A percentile compares a stretch with the other conserved stretches of the same genome.
phyloP scores from a whole-genome alignment of 2,329 filamentous ascomycete genomes.

The Talaromyces sp. region DNA sequence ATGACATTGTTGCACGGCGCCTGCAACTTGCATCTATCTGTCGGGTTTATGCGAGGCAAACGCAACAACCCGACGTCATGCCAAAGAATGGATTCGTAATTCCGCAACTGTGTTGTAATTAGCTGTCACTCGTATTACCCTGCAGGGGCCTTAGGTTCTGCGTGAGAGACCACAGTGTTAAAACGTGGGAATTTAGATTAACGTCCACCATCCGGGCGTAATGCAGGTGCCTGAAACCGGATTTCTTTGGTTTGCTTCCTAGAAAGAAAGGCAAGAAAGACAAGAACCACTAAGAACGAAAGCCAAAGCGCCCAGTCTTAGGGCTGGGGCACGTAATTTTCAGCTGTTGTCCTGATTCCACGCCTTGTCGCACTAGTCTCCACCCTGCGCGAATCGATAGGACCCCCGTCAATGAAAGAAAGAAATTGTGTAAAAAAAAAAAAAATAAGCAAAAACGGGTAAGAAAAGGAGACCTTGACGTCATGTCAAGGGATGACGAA shows the following conservation, averaged over 20 bases:
- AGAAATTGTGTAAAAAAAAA: not conserved
- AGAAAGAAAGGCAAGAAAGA: not conserved
- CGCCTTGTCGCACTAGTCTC: not conserved
- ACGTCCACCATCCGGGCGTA: not conserved
- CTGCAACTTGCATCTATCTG: not conserved
- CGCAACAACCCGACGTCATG: conserved; percentile 4
- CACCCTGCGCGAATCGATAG: conserved; percentile 2
- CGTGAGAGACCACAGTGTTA: no score
- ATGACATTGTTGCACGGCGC: not conserved
- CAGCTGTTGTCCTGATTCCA: not conserved
- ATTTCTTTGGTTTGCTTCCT: not conserved
- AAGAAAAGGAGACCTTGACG: not conserved
- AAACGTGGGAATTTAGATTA: no score
- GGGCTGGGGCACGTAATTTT: not conserved
- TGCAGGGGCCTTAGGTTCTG: not conserved
- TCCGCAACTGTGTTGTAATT: not conserved
- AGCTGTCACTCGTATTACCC: not conserved
- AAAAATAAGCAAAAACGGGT: not conserved
- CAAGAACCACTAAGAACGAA: not conserved
- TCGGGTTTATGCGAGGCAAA: not conserved
- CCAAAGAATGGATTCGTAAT: not conserved
- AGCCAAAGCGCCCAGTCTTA: not conserved
- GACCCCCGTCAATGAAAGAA: not conserved
- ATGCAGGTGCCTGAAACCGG: not conserved
- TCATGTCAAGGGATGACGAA: not conserved